These are phyloP conservation scores for Scedosporium aurantiacum DNA, from an alignment of 2,329 filamentous ascomycete species.

Conservation along the genomic window DNA sequence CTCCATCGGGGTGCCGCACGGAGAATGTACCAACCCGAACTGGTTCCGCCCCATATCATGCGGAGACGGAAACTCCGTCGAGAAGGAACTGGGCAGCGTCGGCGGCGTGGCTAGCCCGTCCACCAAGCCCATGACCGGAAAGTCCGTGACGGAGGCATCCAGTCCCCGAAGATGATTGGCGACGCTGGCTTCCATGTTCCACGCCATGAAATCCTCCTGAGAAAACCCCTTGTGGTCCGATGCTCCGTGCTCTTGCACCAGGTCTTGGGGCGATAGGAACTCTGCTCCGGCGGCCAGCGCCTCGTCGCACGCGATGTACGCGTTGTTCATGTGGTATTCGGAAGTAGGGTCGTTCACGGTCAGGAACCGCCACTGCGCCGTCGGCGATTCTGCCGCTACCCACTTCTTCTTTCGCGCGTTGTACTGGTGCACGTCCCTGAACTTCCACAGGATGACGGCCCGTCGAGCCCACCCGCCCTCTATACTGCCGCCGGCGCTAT, in stretches of 20 bases:
- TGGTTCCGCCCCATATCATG: constrained; percentile 18
- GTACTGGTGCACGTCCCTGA: constrained; percentile 39
- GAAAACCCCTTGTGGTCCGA: neutral
- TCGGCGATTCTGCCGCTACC: constrained; percentile 10
- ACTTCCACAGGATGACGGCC: constrained; percentile 53
- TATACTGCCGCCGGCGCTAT: constrained; percentile 13
- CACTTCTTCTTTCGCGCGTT: constrained; percentile 6
- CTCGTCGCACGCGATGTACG: constrained; percentile 13
- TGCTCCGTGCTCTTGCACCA: constrained; percentile 12
- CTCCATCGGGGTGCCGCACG: constrained; percentile 15
- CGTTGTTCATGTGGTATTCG: constrained; percentile 43
- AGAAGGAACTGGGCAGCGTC: constrained; percentile 35
- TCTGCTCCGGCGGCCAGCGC: neutral
- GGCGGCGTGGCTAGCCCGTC: constrained; percentile 46
- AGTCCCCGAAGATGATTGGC: neutral
- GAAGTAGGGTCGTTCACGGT: constrained; percentile 49
- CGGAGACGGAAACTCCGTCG: constrained; percentile 32
- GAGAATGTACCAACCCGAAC: constrained; percentile 20
- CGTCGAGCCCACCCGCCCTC: constrained; percentile 42
- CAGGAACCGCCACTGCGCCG: constrained; percentile 43
- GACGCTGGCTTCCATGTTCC: neutral
- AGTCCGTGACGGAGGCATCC: neutral
- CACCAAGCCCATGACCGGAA: neutral
- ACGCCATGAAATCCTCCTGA: neutral
- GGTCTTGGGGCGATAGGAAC: neutral